Base-by-base conservation (phyloP, 805 yeast genomes). In the Candida michaelii region DNA sequence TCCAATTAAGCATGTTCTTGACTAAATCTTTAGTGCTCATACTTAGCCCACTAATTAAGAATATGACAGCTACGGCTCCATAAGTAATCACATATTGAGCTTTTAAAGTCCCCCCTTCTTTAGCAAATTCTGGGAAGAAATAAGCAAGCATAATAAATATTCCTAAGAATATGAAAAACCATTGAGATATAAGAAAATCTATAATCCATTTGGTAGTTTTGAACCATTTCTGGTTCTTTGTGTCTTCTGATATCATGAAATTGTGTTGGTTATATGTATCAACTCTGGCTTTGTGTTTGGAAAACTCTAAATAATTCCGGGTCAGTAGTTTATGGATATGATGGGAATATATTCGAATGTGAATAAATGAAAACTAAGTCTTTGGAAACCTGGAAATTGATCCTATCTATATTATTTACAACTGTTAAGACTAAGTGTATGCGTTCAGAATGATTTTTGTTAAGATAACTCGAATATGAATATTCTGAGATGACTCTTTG, bases 41-140 rank as follows among this genome's bases (percentile, higher is more conserved):
- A 23, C 88, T 79, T 19, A 89, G 62, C 0, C 96, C 97, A 37
- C 89, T 82, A 25, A 87, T 80, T 31, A 89, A 66, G 65, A 89
- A 89, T 45, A 89, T 89, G 34, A 86, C 65, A 0, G 95, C 95
- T 13, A 89, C 96, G 0, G 95, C 95, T 27, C 89, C 88, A 57
- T 89, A 89, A 10, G 83, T 84, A 25, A 89, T 85, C 33, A 87
- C 68, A 58, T 86, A 88, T 58, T 89, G 80, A 4, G 83, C 90
- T 47, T 75, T 69, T 27, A 89, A 78, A 12, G 80, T 68, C 2
- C 96, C 97, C 12, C 88, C 91, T 50, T 81, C 85, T 44, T 88
- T 75, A 1, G 95, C 96, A 62, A 89, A 88, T 42, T 81, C 73
- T 1, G 97, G 96, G 47, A 80, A 87, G 55, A 80, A 79, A 51